These are phyloP conservation scores for Margaritispora aquatica DNA, from an alignment of 495 filamentous ascomycete genomes.

Conservation along the genomic window DNA sequence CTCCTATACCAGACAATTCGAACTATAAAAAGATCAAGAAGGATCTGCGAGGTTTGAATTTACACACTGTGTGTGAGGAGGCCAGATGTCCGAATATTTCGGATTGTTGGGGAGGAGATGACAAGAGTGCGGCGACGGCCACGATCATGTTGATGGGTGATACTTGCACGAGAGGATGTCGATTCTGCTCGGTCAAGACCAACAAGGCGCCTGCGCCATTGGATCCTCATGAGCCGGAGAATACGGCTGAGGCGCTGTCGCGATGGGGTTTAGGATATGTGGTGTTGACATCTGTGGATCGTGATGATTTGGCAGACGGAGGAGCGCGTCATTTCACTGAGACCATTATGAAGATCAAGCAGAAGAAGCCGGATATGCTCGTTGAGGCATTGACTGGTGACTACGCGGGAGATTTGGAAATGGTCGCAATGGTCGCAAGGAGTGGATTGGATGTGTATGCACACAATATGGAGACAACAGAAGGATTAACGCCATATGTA, in stretches of 20 bases:
- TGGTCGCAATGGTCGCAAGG: conserved; percentile 72
- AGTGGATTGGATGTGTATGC: conserved; percentile 95
- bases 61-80: conserved; percentile 98
- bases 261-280: conserved; percentile 96
- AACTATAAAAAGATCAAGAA: conserved; percentile 93
- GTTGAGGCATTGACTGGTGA: conserved; percentile 97
- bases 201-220: conserved; percentile 68
- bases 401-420: conserved; percentile 73
- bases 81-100: conserved; percentile 95
- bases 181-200: conserved; percentile 97
- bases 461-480: conserved; percentile 94
- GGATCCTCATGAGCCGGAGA: conserved; percentile 93
- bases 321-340: conserved; percentile 89
- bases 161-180: conserved; percentile 92
- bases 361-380: conserved; percentile 74
- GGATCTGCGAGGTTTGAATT: conserved; percentile 79
- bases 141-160: conserved; percentile 99
- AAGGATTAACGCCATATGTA: conserved; percentile 81
- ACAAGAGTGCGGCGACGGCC: conserved; percentile 86
- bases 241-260: conserved; percentile 88
- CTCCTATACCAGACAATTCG: conserved; percentile 70
- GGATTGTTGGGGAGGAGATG: conserved; percentile 91
- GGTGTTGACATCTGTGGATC: conserved; percentile 87
- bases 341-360: conserved; percentile 90
- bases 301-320: conserved; percentile 85